phyloP scores from a whole-genome alignment of 2,329 filamentous ascomycete genomes.

The Verticillium tricorpus region DNA sequence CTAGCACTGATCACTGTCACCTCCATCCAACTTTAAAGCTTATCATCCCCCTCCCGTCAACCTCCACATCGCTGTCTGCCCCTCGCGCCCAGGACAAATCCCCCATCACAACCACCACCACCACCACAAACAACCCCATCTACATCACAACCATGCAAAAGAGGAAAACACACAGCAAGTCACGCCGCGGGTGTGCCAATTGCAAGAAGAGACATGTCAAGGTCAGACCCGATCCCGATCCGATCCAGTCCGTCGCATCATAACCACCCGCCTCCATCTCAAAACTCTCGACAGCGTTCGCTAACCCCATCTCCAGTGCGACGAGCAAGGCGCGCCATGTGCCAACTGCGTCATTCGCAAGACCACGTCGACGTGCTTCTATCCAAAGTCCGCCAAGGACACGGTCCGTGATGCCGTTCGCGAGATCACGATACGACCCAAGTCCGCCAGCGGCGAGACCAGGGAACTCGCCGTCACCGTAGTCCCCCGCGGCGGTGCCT shows the following conservation, averaged over 20 bases:
- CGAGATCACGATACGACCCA: background rate
- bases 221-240: constrained; percentile 7
- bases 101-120: background rate
- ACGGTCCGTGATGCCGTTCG: background rate
- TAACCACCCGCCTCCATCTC: background rate
- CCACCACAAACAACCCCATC: no score
- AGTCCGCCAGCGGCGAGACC: background rate
- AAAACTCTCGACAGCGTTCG: background rate
- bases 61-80: constrained; percentile 9
- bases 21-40: background rate
- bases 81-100: constrained; percentile 9
- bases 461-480: background rate
- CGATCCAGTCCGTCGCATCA: constrained; percentile 8
- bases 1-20: background rate
- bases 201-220: constrained; percentile 5
- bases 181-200: background rate
- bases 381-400: background rate
- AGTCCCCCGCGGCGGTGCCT: background rate
- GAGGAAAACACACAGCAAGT: constrained; percentile 5
- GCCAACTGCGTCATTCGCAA: constrained; percentile 24
- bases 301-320: constrained; percentile 23
- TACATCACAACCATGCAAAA: constrained; percentile 3
- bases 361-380: background rate
- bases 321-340: constrained; percentile 30
- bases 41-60: background rate